These are phyloP conservation scores for Nannizziopsis barbatae DNA, from an alignment of 2,329 filamentous ascomycete genomes.

Conservation along the genomic window DNA sequence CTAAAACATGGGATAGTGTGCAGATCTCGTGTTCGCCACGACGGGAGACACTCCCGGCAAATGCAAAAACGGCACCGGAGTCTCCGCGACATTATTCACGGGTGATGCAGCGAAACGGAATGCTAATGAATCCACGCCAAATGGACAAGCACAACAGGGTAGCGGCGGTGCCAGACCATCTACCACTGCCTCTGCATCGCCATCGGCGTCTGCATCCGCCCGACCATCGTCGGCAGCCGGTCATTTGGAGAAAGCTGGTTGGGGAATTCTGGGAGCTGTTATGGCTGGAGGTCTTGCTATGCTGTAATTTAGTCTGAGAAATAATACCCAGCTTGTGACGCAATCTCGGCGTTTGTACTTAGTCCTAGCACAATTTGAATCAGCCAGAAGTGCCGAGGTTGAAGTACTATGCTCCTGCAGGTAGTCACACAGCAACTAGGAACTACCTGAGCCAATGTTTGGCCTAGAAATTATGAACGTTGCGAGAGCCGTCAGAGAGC, in stretches of 20 bases:
- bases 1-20: constrained; percentile 43
- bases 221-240: constrained; percentile 23
- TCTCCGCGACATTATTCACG: constrained; percentile 39
- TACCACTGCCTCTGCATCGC: constrained; percentile 1
- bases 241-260: constrained; percentile 27
- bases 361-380: too few species aligned
- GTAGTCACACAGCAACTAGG: too few species aligned
- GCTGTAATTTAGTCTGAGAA: constrained; percentile 15
- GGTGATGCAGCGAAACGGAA: constrained; percentile 29
- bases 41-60: constrained; percentile 37
- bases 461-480: too few species aligned
- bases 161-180: background rate
- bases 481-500: too few species aligned
- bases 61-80: constrained; percentile 50
- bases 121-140: constrained; percentile 35
- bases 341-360: too few species aligned
- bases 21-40: constrained; percentile 57
- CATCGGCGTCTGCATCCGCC: background rate
- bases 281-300: constrained; percentile 26
- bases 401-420: too few species aligned
- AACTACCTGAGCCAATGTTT: too few species aligned
- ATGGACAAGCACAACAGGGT: constrained; percentile 23
- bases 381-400: too few species aligned
- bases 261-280: constrained; percentile 29
- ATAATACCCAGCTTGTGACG: background rate